Conservation (phyloP, 179 eudicot genomes). For the Monotropa hypopitys region DNA sequence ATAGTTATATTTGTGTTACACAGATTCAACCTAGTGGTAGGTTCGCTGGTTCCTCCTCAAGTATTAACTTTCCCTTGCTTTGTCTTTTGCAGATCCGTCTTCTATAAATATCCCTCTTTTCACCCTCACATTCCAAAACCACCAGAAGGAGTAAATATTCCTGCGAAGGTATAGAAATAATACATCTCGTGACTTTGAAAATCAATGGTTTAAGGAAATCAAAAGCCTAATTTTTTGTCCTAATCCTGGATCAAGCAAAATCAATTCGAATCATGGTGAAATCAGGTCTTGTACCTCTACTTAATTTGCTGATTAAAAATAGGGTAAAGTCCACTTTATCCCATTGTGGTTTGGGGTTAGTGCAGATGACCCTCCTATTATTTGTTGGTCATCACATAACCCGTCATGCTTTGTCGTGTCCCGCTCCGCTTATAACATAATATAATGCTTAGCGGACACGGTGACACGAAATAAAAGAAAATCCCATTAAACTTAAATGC, state of each 20-base stretch:
- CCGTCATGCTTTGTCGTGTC: too few relatives aligned
- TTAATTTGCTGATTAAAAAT: not conserved
- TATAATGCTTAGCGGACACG: too few relatives aligned
- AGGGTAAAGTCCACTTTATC: too few relatives aligned
- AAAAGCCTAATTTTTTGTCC: not conserved
- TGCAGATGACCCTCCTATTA: too few relatives aligned
- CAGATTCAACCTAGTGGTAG: not conserved
- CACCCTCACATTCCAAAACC: constrained; percentile 19
- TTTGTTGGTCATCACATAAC: too few relatives aligned
- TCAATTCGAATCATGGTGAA: not conserved
- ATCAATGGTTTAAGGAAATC: not conserved
- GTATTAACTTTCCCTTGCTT: constrained; percentile 1
- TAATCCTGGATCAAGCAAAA: not conserved
- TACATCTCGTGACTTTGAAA: not conserved
- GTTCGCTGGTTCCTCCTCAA: not conserved
- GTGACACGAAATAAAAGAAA: too few relatives aligned
- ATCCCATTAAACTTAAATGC: too few relatives aligned
- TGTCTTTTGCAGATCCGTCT: constrained; percentile 17
- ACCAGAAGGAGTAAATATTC: constrained; percentile 12
- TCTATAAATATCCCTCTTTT: constrained; percentile 15
- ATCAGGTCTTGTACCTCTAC: not conserved
- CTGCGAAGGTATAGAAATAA: constrained; percentile 6
- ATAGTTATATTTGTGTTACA: not conserved
- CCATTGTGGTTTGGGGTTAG: too few relatives aligned
- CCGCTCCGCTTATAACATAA: too few relatives aligned